A percentile compares a stretch with the other conserved stretches of the same genome.
Evolutionary conservation across 257 asterid genomes (phyloP).

Genomic region (Solanum virginianum): DNA sequence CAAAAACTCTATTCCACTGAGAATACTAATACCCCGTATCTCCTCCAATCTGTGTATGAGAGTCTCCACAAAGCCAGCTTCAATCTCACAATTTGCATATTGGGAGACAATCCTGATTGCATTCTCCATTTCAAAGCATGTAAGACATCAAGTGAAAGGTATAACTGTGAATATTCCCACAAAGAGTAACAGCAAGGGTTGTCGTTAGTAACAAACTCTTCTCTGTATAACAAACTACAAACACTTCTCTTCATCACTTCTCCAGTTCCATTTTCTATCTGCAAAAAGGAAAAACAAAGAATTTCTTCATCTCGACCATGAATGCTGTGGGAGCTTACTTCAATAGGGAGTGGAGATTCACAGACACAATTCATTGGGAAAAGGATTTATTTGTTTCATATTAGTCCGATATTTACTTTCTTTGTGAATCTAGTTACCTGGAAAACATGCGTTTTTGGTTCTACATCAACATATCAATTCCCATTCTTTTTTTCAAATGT

Average conservation of each 20-base stretch:
- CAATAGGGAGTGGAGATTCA: too few species aligned
- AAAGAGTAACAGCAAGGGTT: neutral
- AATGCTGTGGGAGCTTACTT: too few species aligned
- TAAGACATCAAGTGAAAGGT: neutral
- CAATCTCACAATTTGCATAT: neutral
- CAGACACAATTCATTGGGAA: too few species aligned
- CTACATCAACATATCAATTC: neutral
- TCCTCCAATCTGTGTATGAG: neutral
- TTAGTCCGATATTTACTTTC: too few species aligned
- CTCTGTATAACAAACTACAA: neutral
- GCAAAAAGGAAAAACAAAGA: neutral
- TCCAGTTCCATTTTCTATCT: neutral
- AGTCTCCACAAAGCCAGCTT: neutral
- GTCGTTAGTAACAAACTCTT: neutral
- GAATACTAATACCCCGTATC: neutral
- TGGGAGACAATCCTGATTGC: neutral
- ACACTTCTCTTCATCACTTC: neutral
- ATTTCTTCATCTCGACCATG: too few species aligned
- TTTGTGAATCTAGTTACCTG: neutral
- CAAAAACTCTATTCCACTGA: neutral
- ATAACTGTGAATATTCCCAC: neutral
- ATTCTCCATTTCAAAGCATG: neutral
- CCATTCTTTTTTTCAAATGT: neutral
- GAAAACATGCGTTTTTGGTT: neutral
- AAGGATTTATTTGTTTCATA: too few species aligned